phyloP scores from a whole-genome alignment of 139 green algal species.

The Chlamydomonas incerta region DNA sequence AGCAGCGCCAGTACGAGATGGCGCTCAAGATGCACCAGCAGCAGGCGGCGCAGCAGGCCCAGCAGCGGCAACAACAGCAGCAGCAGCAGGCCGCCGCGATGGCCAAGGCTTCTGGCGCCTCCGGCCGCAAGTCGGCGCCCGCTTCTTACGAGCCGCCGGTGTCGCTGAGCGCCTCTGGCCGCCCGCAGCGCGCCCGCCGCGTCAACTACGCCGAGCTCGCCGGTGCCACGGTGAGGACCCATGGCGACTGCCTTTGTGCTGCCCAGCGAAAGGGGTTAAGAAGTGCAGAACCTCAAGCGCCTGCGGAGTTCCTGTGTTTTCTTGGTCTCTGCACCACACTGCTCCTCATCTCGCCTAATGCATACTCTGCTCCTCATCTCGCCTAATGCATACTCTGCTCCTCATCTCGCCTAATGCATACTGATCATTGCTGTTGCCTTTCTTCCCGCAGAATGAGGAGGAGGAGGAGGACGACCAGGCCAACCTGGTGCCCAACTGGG shows the following conservation, averaged over 20 bases:
- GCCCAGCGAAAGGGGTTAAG: too few relatives aligned
- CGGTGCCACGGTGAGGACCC: not conserved
- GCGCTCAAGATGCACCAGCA: slow-evolving; percentile 9
- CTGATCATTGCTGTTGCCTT: too few relatives aligned
- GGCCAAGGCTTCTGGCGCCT: not conserved
- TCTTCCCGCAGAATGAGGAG: not conserved
- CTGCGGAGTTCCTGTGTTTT: too few relatives aligned
- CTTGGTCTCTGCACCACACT: too few relatives aligned
- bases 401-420: too few relatives aligned
- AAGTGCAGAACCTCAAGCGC: too few relatives aligned
- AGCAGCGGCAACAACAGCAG: not conserved
- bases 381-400: too few relatives aligned
- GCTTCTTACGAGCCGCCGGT: slow-evolving; percentile 22
- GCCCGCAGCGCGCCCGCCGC: slow-evolving; percentile 16
- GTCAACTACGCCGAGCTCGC: slow-evolving; percentile 42
- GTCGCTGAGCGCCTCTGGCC: slow-evolving; percentile 14
- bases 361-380: too few relatives aligned
- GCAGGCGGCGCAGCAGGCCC: not conserved
- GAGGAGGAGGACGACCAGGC: slow-evolving; percentile 37
- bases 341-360: too few relatives aligned
- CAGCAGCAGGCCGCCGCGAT: not conserved
- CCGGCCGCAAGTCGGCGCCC: slow-evolving; percentile 35
- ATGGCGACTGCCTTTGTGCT: too few relatives aligned
- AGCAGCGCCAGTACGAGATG: slow-evolving; percentile 40
- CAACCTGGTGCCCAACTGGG: slow-evolving; percentile 45